Conservation (phyloP, 2,329 filamentous ascomycete genomes). For the Botrytis pseudocinerea region DNA sequence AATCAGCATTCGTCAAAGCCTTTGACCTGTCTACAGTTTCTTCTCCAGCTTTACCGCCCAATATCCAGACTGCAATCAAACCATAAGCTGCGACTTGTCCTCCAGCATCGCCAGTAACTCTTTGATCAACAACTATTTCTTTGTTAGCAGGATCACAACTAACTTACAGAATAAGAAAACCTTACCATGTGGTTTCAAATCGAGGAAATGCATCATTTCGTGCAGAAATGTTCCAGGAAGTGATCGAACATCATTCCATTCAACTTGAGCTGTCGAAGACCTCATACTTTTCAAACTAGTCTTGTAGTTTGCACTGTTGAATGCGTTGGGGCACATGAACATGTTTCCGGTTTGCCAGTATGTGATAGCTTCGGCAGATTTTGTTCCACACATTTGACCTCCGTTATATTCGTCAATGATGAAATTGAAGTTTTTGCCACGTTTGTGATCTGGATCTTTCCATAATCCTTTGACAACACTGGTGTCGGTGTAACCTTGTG, state of each 20-base stretch:
- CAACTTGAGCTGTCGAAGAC: neutral
- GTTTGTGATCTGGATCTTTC: conserved; percentile 18
- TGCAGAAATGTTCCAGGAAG: conserved; percentile 15
- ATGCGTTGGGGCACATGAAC: conserved; percentile 15
- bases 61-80: conserved; percentile 13
- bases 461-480: conserved; percentile 9
- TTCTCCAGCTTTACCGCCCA: conserved; percentile 9
- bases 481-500: conserved; percentile 1
- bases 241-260: conserved; percentile 14
- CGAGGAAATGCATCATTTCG: conserved; percentile 22
- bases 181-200: conserved; percentile 18
- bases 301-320: conserved; percentile 11
- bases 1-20: conserved; percentile 16
- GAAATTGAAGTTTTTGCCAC: conserved; percentile 8
- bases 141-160: neutral
- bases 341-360: conserved; percentile 16
- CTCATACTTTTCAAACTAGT: conserved; percentile 18
- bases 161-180: neutral
- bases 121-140: conserved; percentile 11
- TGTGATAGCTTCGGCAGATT: conserved; percentile 12
- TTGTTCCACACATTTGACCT: conserved; percentile 10
- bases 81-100: conserved; percentile 1
- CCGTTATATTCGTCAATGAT: conserved; percentile 21
- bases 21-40: conserved; percentile 13
- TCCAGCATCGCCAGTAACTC: neutral